Percentiles rank a stretch among this genome's conserved stretches.
Conservation (phyloP, 345 rosid genomes). For the Clarkia xantiana region DNA sequence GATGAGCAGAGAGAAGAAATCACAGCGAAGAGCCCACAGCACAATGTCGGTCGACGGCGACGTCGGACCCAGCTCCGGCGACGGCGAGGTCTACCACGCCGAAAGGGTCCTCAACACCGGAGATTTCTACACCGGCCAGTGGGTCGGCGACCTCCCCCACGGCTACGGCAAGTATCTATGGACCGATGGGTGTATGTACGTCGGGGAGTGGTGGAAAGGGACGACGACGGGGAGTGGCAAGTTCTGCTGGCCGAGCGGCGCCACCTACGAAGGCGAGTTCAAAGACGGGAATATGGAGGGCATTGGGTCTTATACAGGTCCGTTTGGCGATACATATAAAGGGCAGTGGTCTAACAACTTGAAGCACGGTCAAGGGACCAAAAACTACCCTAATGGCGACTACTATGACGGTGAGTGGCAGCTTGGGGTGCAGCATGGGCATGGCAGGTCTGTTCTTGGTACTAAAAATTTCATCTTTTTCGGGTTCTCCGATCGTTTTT, state of each 20-base stretch:
- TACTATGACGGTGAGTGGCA: slow-evolving; percentile 48
- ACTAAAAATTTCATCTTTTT: too few species aligned
- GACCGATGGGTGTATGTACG: slow-evolving; percentile 67
- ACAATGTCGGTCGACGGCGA: slow-evolving; percentile 71
- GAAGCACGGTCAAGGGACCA: slow-evolving; percentile 54
- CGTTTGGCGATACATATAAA: slow-evolving; percentile 42
- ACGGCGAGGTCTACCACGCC: slow-evolving; percentile 29
- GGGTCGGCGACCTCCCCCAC: slow-evolving; percentile 34
- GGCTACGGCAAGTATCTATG: slow-evolving; percentile 59
- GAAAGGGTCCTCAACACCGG: slow-evolving; percentile 45
- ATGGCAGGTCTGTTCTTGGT: slow-evolving; percentile 17
- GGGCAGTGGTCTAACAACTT: slow-evolving; percentile 43
- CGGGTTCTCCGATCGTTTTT: too few species aligned
- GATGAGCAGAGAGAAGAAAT: background rate
- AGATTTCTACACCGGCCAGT: slow-evolving; percentile 49
- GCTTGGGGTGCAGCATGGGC: slow-evolving; percentile 42
- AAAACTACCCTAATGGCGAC: slow-evolving; percentile 44
- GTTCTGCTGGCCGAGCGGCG: slow-evolving; percentile 70
- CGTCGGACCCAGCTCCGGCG: slow-evolving; percentile 21
- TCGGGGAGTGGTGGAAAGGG: slow-evolving; percentile 53
- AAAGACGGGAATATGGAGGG: slow-evolving; percentile 55
- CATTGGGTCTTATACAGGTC: slow-evolving; percentile 42
- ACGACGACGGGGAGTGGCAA: slow-evolving; percentile 45
- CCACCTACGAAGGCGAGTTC: slow-evolving; percentile 59
- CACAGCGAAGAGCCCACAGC: slow-evolving; percentile 21